phyloP scores from a whole-genome alignment of 768 basidiomycete species.

The Rhizopogon salebrosus region DNA sequence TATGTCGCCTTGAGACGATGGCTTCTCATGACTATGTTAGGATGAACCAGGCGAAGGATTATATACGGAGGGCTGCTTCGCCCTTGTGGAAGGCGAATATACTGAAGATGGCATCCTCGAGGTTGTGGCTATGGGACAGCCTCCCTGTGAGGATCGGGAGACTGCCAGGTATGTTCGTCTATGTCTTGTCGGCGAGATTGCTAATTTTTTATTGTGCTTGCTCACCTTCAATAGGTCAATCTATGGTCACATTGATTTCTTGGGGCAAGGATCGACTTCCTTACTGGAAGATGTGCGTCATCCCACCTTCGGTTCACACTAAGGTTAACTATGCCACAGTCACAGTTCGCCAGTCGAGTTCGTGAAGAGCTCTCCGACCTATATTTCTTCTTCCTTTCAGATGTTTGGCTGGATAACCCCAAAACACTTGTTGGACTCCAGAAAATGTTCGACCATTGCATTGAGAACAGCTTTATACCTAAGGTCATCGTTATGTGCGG shows the following conservation, averaged over 20 bases:
- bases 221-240: slow-evolving; percentile 56
- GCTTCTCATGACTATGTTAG: slow-evolving; percentile 25
- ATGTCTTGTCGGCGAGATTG: neutral
- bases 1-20: neutral
- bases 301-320: neutral
- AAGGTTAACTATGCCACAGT: slow-evolving; percentile 31
- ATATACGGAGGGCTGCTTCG: slow-evolving; percentile 95
- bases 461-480: slow-evolving; percentile 83
- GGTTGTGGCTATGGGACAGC: slow-evolving; percentile 94
- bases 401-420: slow-evolving; percentile 92
- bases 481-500: slow-evolving; percentile 90
- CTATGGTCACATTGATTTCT: slow-evolving; percentile 94
- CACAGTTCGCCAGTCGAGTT: slow-evolving; percentile 56
- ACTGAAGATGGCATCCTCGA: slow-evolving; percentile 85
- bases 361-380: slow-evolving; percentile 68
- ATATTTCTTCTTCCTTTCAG: slow-evolving; percentile 90
- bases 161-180: slow-evolving; percentile 59
- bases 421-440: slow-evolving; percentile 74
- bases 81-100: slow-evolving; percentile 94
- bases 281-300: slow-evolving; percentile 79
- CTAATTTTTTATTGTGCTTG: no score
- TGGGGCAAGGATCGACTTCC: slow-evolving; percentile 91
- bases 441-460: slow-evolving; percentile 85
- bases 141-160: slow-evolving; percentile 88
- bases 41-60: slow-evolving; percentile 92